These are phyloP conservation scores for Volvox reticuliferus DNA, from an alignment of 139 green algal genomes.

Conservation along the genomic window DNA sequence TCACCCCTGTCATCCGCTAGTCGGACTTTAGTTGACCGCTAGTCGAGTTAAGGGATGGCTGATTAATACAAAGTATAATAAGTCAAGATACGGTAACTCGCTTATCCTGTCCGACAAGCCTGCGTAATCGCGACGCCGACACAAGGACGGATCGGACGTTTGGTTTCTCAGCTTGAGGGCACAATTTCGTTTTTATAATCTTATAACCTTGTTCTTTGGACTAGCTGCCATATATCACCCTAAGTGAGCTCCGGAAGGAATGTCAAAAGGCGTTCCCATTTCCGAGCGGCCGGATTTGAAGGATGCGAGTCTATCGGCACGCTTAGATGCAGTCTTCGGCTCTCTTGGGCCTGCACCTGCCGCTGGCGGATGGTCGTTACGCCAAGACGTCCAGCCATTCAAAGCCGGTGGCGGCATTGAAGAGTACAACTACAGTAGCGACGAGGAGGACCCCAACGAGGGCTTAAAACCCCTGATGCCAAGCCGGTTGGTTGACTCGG, in stretches of 20 bases:
- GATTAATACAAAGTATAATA: too few species aligned
- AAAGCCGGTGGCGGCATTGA: background rate
- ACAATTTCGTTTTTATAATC: too few species aligned
- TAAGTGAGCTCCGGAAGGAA: background rate
- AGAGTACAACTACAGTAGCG: conserved; percentile 19
- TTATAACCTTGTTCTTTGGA: too few species aligned
- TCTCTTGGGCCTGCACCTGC: background rate
- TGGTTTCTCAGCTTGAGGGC: too few species aligned
- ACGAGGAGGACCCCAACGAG: conserved; percentile 26
- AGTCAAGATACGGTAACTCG: too few species aligned
- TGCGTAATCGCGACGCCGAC: too few species aligned
- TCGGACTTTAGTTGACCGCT: too few species aligned
- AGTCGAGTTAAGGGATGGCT: too few species aligned
- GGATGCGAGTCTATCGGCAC: background rate
- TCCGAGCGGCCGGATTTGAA: conserved; percentile 16
- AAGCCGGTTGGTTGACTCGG: conserved; percentile 13
- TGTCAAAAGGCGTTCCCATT: conserved; percentile 30
- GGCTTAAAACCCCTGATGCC: conserved; percentile 23
- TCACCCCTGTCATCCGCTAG: too few species aligned
- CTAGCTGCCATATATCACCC: too few species aligned
- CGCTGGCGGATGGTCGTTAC: conserved; percentile 12
- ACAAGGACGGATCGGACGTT: too few species aligned
- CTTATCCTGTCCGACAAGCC: too few species aligned
- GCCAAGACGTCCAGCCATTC: conserved; percentile 12
- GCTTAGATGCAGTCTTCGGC: conserved; percentile 19